Conservation (phyloP, 768 basidiomycete genomes). For the Boletus bicolor region DNA sequence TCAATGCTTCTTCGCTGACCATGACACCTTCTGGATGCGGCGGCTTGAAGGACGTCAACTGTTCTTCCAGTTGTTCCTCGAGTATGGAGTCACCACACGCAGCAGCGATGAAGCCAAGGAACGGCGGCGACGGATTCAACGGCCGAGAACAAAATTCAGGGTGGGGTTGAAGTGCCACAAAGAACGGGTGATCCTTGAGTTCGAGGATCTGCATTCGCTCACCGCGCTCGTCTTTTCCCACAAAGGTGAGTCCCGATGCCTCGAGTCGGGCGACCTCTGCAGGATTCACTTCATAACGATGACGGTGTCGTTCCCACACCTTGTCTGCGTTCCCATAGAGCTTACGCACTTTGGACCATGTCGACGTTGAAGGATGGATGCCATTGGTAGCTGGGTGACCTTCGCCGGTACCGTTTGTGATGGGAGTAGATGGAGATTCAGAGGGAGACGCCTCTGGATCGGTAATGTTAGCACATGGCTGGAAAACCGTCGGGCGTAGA, state of each 20-base stretch:
- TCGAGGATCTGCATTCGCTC: slow-evolving; percentile 98
- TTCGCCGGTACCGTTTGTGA: slow-evolving; percentile 1
- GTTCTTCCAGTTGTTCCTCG: slow-evolving; percentile 68
- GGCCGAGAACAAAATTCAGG: slow-evolving; percentile 99
- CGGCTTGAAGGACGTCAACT: slow-evolving; percentile 58
- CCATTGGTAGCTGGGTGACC: slow-evolving; percentile 4
- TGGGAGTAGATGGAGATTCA: slow-evolving; percentile 7
- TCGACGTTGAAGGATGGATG: slow-evolving; percentile 42
- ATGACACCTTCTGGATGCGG: slow-evolving; percentile 76
- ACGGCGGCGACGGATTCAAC: slow-evolving; percentile 94
- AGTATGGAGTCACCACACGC: slow-evolving; percentile 55
- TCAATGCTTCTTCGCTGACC: slow-evolving; percentile 63
- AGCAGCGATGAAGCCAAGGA: slow-evolving; percentile 93
- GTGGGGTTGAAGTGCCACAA: slow-evolving; percentile 92
- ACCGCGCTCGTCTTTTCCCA: slow-evolving; percentile 92
- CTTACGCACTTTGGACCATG: slow-evolving; percentile 68
- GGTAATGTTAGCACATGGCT: slow-evolving; percentile 34
- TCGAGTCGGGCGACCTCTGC: slow-evolving; percentile 71
- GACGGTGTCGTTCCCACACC: slow-evolving; percentile 96
- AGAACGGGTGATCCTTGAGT: slow-evolving; percentile 88
- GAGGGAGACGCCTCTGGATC: slow-evolving; percentile 14
- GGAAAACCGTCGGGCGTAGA: slow-evolving; percentile 92
- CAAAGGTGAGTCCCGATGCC: slow-evolving; percentile 68
- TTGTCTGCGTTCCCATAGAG: slow-evolving; percentile 79
- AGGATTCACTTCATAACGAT: slow-evolving; percentile 96